Percentiles rank a stretch among this genome's conserved stretches.
These are phyloP conservation scores for Amesomyces nigricolor DNA, from an alignment of 2,329 filamentous ascomycete species.

Conservation along the genomic window DNA sequence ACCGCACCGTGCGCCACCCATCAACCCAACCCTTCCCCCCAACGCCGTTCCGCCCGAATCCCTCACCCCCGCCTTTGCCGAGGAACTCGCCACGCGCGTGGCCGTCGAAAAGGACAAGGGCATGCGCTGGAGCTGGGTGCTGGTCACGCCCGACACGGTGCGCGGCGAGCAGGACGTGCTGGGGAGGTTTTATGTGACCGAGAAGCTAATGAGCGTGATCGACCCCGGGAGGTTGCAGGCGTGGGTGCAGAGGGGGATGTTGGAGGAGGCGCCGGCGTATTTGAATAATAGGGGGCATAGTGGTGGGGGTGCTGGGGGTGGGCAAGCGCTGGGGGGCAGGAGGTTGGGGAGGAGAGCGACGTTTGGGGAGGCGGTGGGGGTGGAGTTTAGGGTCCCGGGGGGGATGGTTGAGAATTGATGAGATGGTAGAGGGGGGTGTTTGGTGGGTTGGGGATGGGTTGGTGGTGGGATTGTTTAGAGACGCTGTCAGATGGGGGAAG, in stretches of 20 bases:
- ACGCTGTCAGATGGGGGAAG: too few relatives aligned
- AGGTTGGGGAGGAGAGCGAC: conserved; percentile 39
- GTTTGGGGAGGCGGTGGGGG: conserved; percentile 39
- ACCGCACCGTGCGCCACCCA: conserved; percentile 22
- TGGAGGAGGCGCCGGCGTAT: conserved; percentile 42
- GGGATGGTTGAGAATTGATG: conserved; percentile 25
- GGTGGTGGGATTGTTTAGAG: too few relatives aligned
- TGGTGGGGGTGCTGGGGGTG: conserved; percentile 36
- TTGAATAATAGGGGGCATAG: conserved; percentile 49
- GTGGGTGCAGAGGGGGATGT: conserved; percentile 34
- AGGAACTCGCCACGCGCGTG: conserved; percentile 27
- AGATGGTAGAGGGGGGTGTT: background rate
- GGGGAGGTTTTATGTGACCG: conserved; percentile 55
- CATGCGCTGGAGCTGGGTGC: conserved; percentile 32
- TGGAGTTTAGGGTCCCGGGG: conserved; percentile 29
- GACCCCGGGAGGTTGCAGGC: conserved; percentile 36
- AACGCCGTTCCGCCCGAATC: conserved; percentile 16
- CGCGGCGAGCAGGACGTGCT: conserved; percentile 41
- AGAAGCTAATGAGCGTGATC: conserved; percentile 47
- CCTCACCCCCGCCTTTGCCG: conserved; percentile 25
- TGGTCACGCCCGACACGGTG: conserved; percentile 23
- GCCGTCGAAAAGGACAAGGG: conserved; percentile 23
- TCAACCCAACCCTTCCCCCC: conserved; percentile 8
- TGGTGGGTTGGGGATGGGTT: too few relatives aligned
- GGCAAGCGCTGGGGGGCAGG: conserved; percentile 37